Evolutionary conservation across 2,329 filamentous ascomycete genomes (phyloP).

Genomic region (Neofusicoccum sp.): DNA sequence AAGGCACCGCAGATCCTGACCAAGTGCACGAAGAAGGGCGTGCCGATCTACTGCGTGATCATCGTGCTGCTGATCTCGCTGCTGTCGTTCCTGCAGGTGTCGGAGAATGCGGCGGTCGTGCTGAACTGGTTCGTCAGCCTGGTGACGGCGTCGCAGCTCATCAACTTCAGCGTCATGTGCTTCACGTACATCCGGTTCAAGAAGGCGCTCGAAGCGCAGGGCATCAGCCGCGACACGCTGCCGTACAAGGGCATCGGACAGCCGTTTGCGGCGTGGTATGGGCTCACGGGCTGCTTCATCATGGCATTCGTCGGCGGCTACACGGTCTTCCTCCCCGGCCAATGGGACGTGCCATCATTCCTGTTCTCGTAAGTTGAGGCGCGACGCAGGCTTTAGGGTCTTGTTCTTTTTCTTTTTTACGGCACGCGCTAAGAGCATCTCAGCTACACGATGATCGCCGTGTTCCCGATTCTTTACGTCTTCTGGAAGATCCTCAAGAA

Average conservation of each 20-base stretch:
- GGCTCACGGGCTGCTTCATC: conserved; percentile 64
- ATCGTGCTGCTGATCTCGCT: conserved; percentile 55
- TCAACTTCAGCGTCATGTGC: conserved; percentile 39
- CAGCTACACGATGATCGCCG: conserved; percentile 67
- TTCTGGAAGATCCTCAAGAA: conserved; percentile 70
- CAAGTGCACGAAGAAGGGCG: conserved; percentile 43
- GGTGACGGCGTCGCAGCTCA: conserved; percentile 40
- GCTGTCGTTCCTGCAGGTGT: conserved; percentile 69
- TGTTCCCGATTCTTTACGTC: conserved; percentile 67
- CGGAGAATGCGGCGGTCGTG: conserved; percentile 60
- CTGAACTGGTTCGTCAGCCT: conserved; percentile 48
- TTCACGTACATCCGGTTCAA: conserved; percentile 39
- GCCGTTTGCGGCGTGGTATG: conserved; percentile 36
- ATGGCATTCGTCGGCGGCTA: conserved; percentile 78
- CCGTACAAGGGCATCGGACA: conserved; percentile 39
- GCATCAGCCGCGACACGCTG: conserved; percentile 38
- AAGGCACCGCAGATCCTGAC: conserved; percentile 45
- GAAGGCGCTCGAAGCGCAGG: conserved; percentile 36
- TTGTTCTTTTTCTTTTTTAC: neutral
- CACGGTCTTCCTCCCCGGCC: conserved; percentile 67
- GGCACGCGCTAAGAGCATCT: neutral
- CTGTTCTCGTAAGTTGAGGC: conserved; percentile 60
- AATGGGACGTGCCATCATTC: conserved; percentile 69
- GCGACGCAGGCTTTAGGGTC: neutral
- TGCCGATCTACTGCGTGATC: conserved; percentile 45